Base-by-base conservation (phyloP, 495 filamentous ascomycete species). In the Oidiodendron maius region DNA sequence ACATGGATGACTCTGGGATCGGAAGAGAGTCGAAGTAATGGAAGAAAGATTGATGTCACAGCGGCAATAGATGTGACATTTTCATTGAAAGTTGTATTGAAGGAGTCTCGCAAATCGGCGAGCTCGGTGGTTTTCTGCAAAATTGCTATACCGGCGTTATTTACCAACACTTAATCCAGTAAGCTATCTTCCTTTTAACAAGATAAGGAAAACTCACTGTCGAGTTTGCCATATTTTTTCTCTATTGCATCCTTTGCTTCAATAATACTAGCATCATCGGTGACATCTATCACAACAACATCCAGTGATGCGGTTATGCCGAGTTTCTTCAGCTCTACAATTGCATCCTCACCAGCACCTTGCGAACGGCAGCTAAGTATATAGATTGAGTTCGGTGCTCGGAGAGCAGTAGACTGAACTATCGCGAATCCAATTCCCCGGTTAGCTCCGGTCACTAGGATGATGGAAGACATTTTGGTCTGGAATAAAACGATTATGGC, bases 201-300 rank as follows among this genome's bases (percentile, higher is more conserved):
- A 41, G 17, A 15, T 28, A 3, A 18, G n/a, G 25, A 23, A 61
- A 46, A 49, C 34, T 26, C 30, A 61, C 46, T 67, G 24, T 61
- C 56, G 25, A 71, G 35, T 44, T 76, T 76, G 39, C 80, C 73
- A 38, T 67, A 61, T 46, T 76, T 70, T 21, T 63, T 55, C 22
- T 72, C 57, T 15, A 79, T 61, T 34, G 67, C 64, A 34, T 83
- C 77, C 21, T 50, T 50, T 10, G 57, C 64, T 2, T 41, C 40
- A 12, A 40, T 8, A 16, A 68, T 61, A n/a, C 51, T 44, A 3
- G 47, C 42, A 50, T 65, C 60, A 25, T 59, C 47, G 20, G 60
- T 64, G 22, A 64, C 52, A 38, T 66, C 64, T 10, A 65, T 44
- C 50, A 58, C 34, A 11, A 68, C 30, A 3, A 64, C 44, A n/a